phyloP scores from a whole-genome alignment of 2,329 filamentous ascomycete genomes.

The Shiraia sp. region DNA sequence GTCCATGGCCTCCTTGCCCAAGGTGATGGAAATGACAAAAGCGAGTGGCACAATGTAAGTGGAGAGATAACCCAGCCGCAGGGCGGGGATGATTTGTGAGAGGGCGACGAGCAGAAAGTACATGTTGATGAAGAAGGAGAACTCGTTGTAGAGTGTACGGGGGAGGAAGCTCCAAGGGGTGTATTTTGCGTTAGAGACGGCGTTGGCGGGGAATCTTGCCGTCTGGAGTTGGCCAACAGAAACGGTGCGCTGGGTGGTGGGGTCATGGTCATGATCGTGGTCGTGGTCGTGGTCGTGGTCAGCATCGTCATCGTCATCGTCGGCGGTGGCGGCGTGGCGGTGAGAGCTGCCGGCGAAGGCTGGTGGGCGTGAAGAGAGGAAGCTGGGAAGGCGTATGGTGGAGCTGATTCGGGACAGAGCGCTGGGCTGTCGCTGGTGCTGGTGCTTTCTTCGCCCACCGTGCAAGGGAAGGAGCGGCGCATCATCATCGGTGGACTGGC shows the following conservation, averaged over 20 bases:
- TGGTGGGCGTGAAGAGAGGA: constrained; percentile 56
- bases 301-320: constrained; percentile 38
- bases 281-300: constrained; percentile 9
- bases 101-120: constrained; percentile 95
- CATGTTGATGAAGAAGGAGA: constrained; percentile 99
- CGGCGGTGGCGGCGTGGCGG: constrained; percentile 28
- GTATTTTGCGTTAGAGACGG: constrained; percentile 97
- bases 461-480: constrained; percentile 67
- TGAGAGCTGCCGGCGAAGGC: too few species aligned
- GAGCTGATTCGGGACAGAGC: constrained; percentile 55
- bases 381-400: constrained; percentile 66
- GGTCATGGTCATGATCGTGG: constrained; percentile 46
- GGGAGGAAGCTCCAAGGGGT: constrained; percentile 93
- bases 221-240: constrained; percentile 74
- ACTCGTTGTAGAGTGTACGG: constrained; percentile 94
- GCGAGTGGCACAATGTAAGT: constrained; percentile 92
- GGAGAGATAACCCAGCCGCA: constrained; percentile 91
- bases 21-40: constrained; percentile 88
- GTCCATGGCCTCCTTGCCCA: constrained; percentile 94
- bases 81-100: constrained; percentile 85
- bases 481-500: constrained; percentile 66
- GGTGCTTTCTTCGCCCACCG: constrained; percentile 22
- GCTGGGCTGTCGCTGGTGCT: constrained; percentile 31
- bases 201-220: constrained; percentile 82
- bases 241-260: constrained; percentile 73